Base-by-base conservation (phyloP, 768 basidiomycete genomes). In the Boletales sp. region DNA sequence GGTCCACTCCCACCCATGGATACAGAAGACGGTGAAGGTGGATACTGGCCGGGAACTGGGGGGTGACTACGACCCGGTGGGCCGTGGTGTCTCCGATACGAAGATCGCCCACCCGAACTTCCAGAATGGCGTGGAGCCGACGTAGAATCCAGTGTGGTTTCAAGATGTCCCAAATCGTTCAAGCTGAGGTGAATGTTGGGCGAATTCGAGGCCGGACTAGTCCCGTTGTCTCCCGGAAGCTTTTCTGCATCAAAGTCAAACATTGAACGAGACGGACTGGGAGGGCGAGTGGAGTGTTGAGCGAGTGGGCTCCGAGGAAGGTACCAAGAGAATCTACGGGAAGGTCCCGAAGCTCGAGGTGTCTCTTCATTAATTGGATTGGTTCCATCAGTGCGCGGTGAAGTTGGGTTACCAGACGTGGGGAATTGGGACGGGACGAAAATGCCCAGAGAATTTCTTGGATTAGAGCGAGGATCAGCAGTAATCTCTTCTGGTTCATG, bases 61-160 rank as follows among this genome's bases (percentile, higher is more conserved):
- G 49, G 53, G 21, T 51, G 57, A 38, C 21, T 25, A 17, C 44
- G 52, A 18, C 57, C 45, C 35, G 46, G 32, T 14, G 55, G 48
- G 11, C 59, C 66, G n/a, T 2, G 56, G 37, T 66, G 48, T 10
- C 33, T 49, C 36, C 59, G 61, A 45, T 61, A 61, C 13, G 63
- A 61, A 0, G 51, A 41, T 33, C 59, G 61, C 10, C 61, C 65
- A 19, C n/a, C 21, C 4, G 65, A 63, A 18, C 14, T 34, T 34
- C 33, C 12, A 34, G 33, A 34, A 8, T 28, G 25, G 25, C 25
- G 25, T 28, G 25, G 25, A 28, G 25, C 25, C 4, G 33, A 11
- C 33, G 11, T 11, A 34, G 33, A 34, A 34, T 38, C 11, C 11
- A 36, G 50, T 18, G 47, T 18, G 44, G 31, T 41, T 14, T 40